Base-by-base conservation (phyloP, 176 grass and related monocot species). In the Carex cristatella region DNA sequence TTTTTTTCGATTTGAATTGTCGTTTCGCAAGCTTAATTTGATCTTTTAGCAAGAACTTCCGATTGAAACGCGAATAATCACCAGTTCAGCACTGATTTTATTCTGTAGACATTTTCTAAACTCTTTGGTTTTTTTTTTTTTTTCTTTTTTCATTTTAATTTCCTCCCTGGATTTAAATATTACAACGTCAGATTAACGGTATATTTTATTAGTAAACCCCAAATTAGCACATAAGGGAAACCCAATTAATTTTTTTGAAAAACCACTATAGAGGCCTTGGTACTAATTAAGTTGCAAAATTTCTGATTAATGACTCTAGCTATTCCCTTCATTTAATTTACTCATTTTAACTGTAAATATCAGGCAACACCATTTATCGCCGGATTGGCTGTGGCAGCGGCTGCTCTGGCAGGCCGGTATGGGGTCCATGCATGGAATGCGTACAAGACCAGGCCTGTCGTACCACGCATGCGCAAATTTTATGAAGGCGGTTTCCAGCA, bases 401-500 rank as follows among this genome's bases (percentile, higher is more conserved):
- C 88, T 83, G 95, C 95, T 88, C 85, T 95, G 79, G 89, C 89
- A 0, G 83, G 95, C 69, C 85, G 91, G 79, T 93, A 93, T 58
- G 69, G 86, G 64, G 87, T 98, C 72, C 93, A 98, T 61, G 95
- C 93, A 61, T 98, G 92, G 92, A 86, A 95, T 16, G 95, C 93
- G 77, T 98, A 93, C 76, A 98, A 95, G 80, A 88, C 85, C 76
- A 90, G 89, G 56, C 95, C 95, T 65, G 75, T 93, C 62, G 89
- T 95, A 69, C 95, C 93, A 42, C 89, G 85, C 64, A 93, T 98
- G 95, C 93, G 88, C 60, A 94, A 89, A 89, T 98, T 98, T 81
- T 98, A 98, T 81, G 95, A 95, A 93, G 95, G 93, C 69, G 93
- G 93, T 7, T 98, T 98, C 69, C 95, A 98, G 76, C 61, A 89